Conservation (phyloP, 2,329 filamentous ascomycete species). For the Diaporthe ilicicola region DNA sequence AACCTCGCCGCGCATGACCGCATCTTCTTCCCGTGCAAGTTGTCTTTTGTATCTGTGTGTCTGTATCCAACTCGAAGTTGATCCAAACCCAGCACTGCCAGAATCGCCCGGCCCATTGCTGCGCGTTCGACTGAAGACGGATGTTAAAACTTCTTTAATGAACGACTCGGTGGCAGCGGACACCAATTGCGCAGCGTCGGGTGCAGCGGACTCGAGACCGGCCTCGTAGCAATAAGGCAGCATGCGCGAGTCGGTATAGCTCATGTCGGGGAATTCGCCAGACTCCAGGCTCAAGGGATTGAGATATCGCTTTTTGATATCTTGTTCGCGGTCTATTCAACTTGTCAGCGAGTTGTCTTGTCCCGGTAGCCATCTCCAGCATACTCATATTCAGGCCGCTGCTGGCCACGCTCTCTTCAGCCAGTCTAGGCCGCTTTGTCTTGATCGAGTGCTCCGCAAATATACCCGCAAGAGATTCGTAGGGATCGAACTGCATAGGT, state of each 20-base stretch:
- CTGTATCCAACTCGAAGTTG: constrained; percentile 76
- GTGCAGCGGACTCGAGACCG: constrained; percentile 64
- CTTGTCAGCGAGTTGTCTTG: constrained; percentile 1
- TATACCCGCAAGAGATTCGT: constrained; percentile 60
- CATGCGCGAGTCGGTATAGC: constrained; percentile 71
- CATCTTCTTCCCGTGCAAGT: constrained; percentile 78
- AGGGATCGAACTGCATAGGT: constrained; percentile 58
- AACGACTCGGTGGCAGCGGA: constrained; percentile 72
- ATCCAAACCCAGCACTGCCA: constrained; percentile 69
- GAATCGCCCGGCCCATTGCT: constrained; percentile 71
- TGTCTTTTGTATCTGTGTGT: constrained; percentile 81
- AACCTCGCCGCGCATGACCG: constrained; percentile 76
- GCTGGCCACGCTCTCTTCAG: constrained; percentile 70
- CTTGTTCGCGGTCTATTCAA: constrained; percentile 67
- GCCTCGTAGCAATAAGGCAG: constrained; percentile 74
- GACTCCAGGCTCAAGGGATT: constrained; percentile 73
- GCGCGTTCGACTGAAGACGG: constrained; percentile 70
- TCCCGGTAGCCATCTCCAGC: constrained; percentile 40
- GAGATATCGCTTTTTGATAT: constrained; percentile 72
- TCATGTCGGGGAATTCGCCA: constrained; percentile 74
- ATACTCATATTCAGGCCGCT: constrained; percentile 83
- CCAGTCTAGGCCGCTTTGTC: constrained; percentile 52
- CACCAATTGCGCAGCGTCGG: constrained; percentile 71
- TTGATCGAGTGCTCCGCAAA: constrained; percentile 59
- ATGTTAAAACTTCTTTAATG: constrained; percentile 71